phyloP scores from a whole-genome alignment of 2,329 filamentous ascomycete genomes.

The Monilinia laxa region DNA sequence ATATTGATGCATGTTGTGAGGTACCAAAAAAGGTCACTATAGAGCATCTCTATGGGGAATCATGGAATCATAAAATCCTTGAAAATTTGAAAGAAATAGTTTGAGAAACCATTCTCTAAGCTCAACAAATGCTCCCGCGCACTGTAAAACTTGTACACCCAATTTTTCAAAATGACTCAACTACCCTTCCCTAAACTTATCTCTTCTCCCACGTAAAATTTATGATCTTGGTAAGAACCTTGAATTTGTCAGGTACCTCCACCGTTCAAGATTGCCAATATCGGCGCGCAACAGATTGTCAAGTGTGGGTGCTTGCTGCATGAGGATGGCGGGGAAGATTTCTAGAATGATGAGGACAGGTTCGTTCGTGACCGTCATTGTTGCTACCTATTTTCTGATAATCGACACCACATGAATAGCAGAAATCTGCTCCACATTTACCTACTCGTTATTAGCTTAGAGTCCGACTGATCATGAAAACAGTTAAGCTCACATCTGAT shows the following conservation, averaged over 20 bases:
- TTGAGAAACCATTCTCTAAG: neutral
- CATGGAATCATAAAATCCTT: too few species aligned
- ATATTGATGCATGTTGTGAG: too few species aligned
- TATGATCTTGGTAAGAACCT: neutral
- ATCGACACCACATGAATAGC: neutral
- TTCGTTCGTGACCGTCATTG: neutral
- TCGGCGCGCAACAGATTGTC: too few species aligned
- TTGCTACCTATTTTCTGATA: neutral
- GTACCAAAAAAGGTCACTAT: too few species aligned
- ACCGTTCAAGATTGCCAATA: too few species aligned
- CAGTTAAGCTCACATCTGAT: conserved; percentile 29
- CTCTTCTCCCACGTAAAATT: neutral
- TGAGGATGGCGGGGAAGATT: neutral
- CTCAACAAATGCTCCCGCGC: neutral
- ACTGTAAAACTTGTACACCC: neutral
- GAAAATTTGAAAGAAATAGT: neutral
- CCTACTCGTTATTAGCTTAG: neutral
- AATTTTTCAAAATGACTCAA: too few species aligned
- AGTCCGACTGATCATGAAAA: neutral
- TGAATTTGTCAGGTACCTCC: too few species aligned
- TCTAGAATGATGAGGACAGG: neutral
- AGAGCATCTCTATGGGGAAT: too few species aligned
- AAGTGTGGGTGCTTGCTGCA: neutral
- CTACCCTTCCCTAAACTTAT: neutral
- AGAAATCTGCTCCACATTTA: conserved; percentile 11